Conservation (phyloP, 345 rosid species). For the Dipteronia sinensis region DNA sequence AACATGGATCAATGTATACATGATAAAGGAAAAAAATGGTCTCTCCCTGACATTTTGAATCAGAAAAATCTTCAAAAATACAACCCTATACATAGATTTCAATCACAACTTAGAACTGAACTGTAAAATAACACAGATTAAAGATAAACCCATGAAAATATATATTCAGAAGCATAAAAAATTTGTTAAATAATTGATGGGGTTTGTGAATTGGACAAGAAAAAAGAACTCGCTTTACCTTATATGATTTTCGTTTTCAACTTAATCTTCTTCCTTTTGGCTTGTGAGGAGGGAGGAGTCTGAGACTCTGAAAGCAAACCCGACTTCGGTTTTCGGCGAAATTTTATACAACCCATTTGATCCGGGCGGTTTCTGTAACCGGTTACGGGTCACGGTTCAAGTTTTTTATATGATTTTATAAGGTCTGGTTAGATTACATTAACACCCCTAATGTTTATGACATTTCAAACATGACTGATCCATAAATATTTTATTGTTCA, state of each 20-base stretch:
- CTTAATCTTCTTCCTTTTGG: neutral
- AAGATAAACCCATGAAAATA: neutral
- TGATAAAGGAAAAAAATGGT: too few relatives aligned
- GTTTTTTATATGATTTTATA: neutral
- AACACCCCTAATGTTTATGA: too few relatives aligned
- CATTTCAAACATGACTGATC: too few relatives aligned
- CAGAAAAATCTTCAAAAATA: neutral
- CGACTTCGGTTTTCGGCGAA: neutral
- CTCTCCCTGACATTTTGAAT: constrained; percentile 5
- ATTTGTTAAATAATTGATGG: too few relatives aligned
- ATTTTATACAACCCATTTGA: neutral
- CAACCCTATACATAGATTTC: neutral
- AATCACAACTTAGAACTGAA: neutral
- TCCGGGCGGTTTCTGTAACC: constrained; percentile 1
- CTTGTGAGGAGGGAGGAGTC: constrained; percentile 1
- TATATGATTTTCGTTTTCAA: neutral
- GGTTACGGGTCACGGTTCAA: neutral
- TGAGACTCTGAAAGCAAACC: neutral
- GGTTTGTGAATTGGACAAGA: too few relatives aligned
- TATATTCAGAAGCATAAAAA: neutral
- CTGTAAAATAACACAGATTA: neutral
- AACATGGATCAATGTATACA: too few relatives aligned
- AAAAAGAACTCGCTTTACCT: neutral
- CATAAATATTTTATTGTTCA: too few relatives aligned
- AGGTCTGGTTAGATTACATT: too few relatives aligned